Evolutionary conservation across 2,329 filamentous ascomycete species (phyloP).

Genomic region (Cordyceps militaris): DNA sequence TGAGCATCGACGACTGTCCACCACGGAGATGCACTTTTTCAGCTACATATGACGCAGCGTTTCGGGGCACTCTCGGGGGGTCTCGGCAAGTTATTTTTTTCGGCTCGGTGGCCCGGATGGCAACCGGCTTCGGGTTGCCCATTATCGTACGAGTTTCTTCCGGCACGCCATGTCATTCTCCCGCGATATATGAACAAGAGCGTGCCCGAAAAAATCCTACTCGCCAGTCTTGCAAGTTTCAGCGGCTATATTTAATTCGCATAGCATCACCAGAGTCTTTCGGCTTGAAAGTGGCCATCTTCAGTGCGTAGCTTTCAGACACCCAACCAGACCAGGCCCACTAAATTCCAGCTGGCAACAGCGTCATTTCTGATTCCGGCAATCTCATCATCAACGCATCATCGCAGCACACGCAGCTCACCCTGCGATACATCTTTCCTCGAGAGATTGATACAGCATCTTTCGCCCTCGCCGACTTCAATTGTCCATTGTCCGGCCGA

Average conservation of each 20-base stretch:
- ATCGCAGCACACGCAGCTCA: neutral
- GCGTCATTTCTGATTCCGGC: conserved; percentile 4
- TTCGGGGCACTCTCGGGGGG: conserved; percentile 7
- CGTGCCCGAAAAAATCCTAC: neutral
- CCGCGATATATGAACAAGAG: conserved; percentile 2
- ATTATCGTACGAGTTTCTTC: conserved; percentile 13
- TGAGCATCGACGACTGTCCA: neutral
- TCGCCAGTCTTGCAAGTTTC: neutral
- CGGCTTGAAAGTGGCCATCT: too few species aligned
- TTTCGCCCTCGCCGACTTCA: neutral
- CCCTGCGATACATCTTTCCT: neutral
- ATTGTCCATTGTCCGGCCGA: neutral
- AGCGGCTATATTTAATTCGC: neutral
- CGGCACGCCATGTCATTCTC: neutral
- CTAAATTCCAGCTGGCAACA: conserved; percentile 1
- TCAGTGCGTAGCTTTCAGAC: neutral
- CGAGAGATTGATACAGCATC: neutral
- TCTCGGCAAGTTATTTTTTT: conserved; percentile 2
- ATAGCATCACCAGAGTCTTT: too few species aligned
- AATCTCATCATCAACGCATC: neutral
- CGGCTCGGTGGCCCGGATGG: neutral
- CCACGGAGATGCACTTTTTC: neutral
- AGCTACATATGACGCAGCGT: neutral
- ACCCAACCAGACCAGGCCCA: neutral
- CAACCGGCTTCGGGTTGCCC: neutral